phyloP scores from a whole-genome alignment of 164 flowering plant species.

The Stephania yunnanensis region DNA sequence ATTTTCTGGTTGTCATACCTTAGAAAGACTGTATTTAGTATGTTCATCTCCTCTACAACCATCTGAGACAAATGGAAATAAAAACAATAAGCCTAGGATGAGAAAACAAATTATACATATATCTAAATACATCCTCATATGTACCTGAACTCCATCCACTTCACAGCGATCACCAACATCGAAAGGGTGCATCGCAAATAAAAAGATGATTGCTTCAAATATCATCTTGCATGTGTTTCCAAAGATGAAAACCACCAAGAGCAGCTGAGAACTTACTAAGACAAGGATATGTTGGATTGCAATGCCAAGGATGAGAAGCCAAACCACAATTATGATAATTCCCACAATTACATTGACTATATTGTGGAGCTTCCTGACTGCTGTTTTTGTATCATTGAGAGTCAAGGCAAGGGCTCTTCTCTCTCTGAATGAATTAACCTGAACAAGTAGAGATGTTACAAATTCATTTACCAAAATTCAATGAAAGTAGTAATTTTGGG shows the following conservation, averaged over 20 bases:
- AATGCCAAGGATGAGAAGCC: slow-evolving; percentile 50
- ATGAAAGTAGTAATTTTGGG: neutral
- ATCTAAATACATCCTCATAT: neutral
- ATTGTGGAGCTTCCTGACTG: slow-evolving; percentile 57
- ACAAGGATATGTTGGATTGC: slow-evolving; percentile 36
- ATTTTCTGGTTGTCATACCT: slow-evolving; percentile 55
- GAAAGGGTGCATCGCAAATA: slow-evolving; percentile 58
- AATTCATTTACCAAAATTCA: neutral
- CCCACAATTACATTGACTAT: slow-evolving; percentile 38
- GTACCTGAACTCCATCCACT: slow-evolving; percentile 54
- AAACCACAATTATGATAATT: slow-evolving; percentile 31
- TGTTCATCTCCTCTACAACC: slow-evolving; percentile 74
- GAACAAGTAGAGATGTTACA: neutral
- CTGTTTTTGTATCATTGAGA: slow-evolving; percentile 63
- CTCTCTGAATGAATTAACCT: slow-evolving; percentile 57
- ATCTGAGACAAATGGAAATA: slow-evolving; percentile 27
- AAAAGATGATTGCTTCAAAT: slow-evolving; percentile 58
- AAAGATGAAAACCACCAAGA: slow-evolving; percentile 48
- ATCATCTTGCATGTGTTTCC: slow-evolving; percentile 57
- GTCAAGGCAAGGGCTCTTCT: slow-evolving; percentile 55
- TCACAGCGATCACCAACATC: slow-evolving; percentile 73
- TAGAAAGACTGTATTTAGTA: slow-evolving; percentile 55
- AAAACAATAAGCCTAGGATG: neutral
- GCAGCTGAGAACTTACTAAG: slow-evolving; percentile 48
- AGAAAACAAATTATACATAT: neutral